A percentile compares a stretch with the other conserved stretches of the same genome.
Conservation (phyloP, 2,329 filamentous ascomycete genomes). For the Alternaria sp. region DNA sequence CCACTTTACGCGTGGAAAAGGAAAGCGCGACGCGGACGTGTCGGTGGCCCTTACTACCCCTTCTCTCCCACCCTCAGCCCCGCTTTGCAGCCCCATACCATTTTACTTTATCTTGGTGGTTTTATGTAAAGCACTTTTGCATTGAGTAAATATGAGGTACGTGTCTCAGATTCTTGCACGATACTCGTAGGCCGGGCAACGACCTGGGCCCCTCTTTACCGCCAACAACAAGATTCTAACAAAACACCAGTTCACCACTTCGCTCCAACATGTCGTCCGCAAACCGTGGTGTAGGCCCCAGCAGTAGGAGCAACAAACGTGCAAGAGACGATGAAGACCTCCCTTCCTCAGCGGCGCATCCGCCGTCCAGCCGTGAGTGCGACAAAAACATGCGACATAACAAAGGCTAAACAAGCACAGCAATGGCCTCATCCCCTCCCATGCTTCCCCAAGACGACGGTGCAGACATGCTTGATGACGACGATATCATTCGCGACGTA, state of each 20-base stretch:
- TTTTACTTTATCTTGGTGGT: neutral
- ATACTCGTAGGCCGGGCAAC: constrained; percentile 15
- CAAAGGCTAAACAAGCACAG: constrained; percentile 48
- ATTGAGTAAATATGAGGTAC: constrained; percentile 35
- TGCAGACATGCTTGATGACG: constrained; percentile 74
- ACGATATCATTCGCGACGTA: constrained; percentile 70
- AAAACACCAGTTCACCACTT: constrained; percentile 70
- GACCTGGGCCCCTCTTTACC: constrained; percentile 31
- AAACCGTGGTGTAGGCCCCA: constrained; percentile 72
- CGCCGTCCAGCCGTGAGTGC: constrained; percentile 70
- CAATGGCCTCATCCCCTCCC: constrained; percentile 68
- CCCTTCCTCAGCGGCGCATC: constrained; percentile 64
- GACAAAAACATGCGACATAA: constrained; percentile 7
- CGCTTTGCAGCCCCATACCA: constrained; percentile 10
- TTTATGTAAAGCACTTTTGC: constrained; percentile 5
- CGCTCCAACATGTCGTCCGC: constrained; percentile 81
- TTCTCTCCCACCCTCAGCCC: constrained; percentile 15
- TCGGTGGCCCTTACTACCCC: constrained; percentile 16
- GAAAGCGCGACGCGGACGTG: constrained; percentile 29
- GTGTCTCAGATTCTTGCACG: constrained; percentile 9
- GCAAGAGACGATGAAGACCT: constrained; percentile 70
- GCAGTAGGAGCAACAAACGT: constrained; percentile 70
- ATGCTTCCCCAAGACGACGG: constrained; percentile 73
- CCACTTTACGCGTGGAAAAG: constrained; percentile 33
- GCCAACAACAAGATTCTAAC: constrained; percentile 30